A percentile compares a stretch with the other conserved stretches of the same genome.
phyloP scores from a whole-genome alignment of 495 filamentous ascomycete species.

The Hypoxylon rickii region DNA sequence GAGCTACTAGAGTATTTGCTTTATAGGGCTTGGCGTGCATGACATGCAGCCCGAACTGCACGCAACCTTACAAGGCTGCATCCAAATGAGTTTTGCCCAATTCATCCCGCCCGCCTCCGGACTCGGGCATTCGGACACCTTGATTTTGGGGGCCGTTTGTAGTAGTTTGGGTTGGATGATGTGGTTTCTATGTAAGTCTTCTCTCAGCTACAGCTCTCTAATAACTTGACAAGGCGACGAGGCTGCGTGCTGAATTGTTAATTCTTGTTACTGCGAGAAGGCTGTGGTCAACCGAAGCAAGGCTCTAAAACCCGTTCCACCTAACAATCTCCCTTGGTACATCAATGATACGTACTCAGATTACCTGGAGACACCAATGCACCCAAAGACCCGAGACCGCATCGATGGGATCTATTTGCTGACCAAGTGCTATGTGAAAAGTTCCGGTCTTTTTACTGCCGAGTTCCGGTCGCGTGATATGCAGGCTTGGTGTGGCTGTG shows the following conservation, averaged over 20 bases:
- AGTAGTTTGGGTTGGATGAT: not conserved
- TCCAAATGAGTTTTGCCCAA: conserved; percentile 23
- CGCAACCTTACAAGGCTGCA: conserved; percentile 38
- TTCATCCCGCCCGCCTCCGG: conserved; percentile 23
- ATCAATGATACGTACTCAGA: too few relatives aligned
- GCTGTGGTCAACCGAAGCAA: too few relatives aligned
- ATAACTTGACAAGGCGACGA: conserved; percentile 23
- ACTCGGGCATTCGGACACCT: conserved; percentile 18
- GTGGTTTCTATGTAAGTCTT: not conserved
- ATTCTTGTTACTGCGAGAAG: too few relatives aligned
- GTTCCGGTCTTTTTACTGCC: conserved; percentile 28
- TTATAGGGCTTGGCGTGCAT: conserved; percentile 32
- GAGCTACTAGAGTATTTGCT: conserved; percentile 8
- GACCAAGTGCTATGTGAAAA: too few relatives aligned
- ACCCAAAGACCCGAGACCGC: too few relatives aligned
- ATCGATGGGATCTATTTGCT: not conserved
- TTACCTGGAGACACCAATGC: too few relatives aligned
- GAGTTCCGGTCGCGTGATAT: conserved; percentile 33
- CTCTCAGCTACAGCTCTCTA: conserved; percentile 19
- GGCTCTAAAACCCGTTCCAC: too few relatives aligned
- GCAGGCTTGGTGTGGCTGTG: conserved; percentile 33
- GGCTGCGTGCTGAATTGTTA: conserved; percentile 10
- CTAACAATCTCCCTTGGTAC: too few relatives aligned
- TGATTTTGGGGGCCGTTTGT: conserved; percentile 19
- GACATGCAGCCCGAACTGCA: conserved; percentile 33